Evolutionary conservation across 306 rosid species (phyloP).

Genomic region (Acacia crassicarpa): DNA sequence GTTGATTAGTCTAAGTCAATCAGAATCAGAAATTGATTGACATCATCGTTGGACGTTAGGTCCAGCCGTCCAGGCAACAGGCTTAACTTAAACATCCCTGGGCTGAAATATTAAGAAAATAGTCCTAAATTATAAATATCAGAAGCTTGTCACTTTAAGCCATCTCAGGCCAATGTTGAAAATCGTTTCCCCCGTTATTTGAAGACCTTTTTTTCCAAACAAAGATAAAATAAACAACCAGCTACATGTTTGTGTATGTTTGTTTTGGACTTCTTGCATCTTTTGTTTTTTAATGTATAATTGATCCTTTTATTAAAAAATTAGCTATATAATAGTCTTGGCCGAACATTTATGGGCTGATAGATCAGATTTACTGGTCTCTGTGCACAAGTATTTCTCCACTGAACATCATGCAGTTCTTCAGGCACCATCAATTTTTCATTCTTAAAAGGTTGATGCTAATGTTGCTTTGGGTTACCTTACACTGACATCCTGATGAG

Average conservation of each 20-base stretch:
- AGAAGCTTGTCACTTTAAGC: background rate
- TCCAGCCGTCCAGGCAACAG: background rate
- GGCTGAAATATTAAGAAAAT: background rate
- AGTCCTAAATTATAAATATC: background rate
- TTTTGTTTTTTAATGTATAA: too few species aligned
- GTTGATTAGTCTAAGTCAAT: background rate
- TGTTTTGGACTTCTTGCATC: too few species aligned
- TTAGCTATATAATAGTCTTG: background rate
- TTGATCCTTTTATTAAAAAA: background rate
- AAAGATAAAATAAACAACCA: background rate
- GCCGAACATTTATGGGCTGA: slow-evolving; percentile 4
- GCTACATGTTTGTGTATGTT: background rate
- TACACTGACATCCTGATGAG: background rate
- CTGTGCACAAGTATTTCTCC: background rate
- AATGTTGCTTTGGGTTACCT: background rate
- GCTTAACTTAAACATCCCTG: background rate
- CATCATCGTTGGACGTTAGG: background rate
- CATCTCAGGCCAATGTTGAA: background rate
- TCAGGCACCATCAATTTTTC: background rate
- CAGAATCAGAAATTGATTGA: background rate
- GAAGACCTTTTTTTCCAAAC: background rate
- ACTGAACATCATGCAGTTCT: background rate
- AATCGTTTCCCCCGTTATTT: background rate
- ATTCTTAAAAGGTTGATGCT: background rate
- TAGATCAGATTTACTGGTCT: background rate